These are phyloP conservation scores for Magnusiomyces paraingens DNA, from an alignment of 1,139 yeast species.

Conservation along the genomic window DNA sequence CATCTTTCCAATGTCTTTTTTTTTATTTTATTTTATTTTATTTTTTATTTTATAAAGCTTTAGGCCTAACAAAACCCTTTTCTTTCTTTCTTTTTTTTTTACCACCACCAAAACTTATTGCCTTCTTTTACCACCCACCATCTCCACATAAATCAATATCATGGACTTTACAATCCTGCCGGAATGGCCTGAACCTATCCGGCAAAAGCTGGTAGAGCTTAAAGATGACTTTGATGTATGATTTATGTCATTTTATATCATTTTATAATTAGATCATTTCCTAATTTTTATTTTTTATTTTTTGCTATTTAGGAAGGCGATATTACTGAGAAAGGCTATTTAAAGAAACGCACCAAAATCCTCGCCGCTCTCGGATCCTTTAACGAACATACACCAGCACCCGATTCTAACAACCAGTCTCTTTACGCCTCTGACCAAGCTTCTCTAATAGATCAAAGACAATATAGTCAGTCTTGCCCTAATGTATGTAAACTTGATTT, in stretches of 20 bases:
- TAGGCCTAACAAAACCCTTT: neutral
- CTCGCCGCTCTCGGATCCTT: conserved; percentile 27
- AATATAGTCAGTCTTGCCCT: too few species aligned
- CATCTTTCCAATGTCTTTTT: neutral
- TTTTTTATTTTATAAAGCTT: neutral
- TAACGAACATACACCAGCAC: neutral
- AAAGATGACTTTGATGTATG: conserved; percentile 40
- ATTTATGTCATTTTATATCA: neutral
- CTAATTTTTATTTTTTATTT: conserved; percentile 2
- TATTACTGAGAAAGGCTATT: conserved; percentile 61
- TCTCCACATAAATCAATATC: neutral
- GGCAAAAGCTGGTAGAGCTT: conserved; percentile 39
- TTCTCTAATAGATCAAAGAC: too few species aligned
- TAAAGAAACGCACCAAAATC: conserved; percentile 48
- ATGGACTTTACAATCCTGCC: conserved; percentile 43
- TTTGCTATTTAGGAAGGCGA: conserved; percentile 48
- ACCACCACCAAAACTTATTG: neutral
- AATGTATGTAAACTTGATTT: too few species aligned
- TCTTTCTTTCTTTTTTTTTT: neutral
- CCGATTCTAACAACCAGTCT: too few species aligned
- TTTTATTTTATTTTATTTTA: too few species aligned
- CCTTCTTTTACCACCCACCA: neutral
- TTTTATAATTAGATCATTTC: neutral
- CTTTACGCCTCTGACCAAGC: too few species aligned
- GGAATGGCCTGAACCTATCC: conserved; percentile 33